Base-by-base conservation (phyloP, 169 alveolate genomes). In the Besnoitia besnoiti region DNA sequence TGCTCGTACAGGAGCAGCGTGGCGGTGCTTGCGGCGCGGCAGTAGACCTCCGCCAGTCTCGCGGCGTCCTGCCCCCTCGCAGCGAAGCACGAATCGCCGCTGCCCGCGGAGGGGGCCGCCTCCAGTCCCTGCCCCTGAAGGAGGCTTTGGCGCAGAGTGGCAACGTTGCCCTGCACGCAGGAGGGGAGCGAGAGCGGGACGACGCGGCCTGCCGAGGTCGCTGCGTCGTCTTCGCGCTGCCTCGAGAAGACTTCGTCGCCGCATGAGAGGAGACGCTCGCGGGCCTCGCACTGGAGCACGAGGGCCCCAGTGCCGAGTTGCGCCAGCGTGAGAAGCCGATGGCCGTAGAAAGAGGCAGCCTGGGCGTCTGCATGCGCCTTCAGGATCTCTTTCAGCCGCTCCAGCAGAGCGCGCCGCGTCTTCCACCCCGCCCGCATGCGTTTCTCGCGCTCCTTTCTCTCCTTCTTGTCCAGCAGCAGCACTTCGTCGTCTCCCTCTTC, bases 11-110 rank as follows among this genome's bases (percentile, higher is more conserved):
- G 59, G n/a, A 77, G 40, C 19, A 77, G 87, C 87, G 40, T 30
- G 37, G 87, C 87, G n/a, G 61, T 77, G 87, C 87, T 77, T 27
- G 87, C 87, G 3, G 87, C 87, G 42, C 87, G 87, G 87, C 87
- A 40, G 87, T 42, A 73, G 44, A 73, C 46, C 24, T 73, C 82
- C 16, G 82, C 67, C 14, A 51, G 67, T 14, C 24, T 24, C 67
- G 14, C 82, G 5, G 46, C 0, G 30, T 37, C n/a, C 19, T 10
- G 46, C n/a, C 82, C 82, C n/a, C 12, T 42, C 14, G 46, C 82
- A 19, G 82, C 27, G 46, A 42, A 73, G 14, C 47, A 16, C 39
- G 24, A 30, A 73, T 5, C 44, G 8, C 30, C 67, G 67, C 12
- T 10, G 24, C 27, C 4, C 67, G 24, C 67, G 3, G 67, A 55